phyloP scores from a whole-genome alignment of 495 filamentous ascomycete genomes.

The Alectoria sarmentosa region DNA sequence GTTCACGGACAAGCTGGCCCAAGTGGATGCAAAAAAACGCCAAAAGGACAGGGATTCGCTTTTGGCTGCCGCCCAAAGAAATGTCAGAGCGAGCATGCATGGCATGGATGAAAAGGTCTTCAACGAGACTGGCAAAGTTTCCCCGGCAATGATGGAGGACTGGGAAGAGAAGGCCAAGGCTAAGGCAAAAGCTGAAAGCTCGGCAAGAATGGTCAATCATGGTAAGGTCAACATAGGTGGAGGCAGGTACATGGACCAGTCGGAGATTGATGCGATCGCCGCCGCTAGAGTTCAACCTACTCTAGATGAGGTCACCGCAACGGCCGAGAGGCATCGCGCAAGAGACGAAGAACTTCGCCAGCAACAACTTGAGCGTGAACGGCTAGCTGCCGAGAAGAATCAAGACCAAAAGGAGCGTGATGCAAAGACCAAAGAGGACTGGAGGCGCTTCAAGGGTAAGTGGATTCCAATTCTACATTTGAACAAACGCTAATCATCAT shows the following conservation, averaged over 20 bases:
- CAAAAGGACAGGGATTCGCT: conserved; percentile 63
- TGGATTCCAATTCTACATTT: background rate
- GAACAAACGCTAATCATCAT: conserved; percentile 23
- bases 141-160: conserved; percentile 58
- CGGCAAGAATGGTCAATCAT: conserved; percentile 45
- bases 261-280: conserved; percentile 76
- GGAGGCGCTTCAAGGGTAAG: conserved; percentile 44
- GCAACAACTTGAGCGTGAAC: conserved; percentile 45
- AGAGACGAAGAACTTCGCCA: conserved; percentile 50
- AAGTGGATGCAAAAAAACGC: conserved; percentile 70
- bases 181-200: conserved; percentile 58
- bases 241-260: conserved; percentile 69
- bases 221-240: conserved; percentile 74
- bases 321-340: conserved; percentile 59
- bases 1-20: conserved; percentile 58
- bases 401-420: conserved; percentile 35
- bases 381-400: conserved; percentile 42
- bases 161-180: conserved; percentile 72
- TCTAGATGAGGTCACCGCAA: conserved; percentile 80
- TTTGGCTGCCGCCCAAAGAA: conserved; percentile 72
- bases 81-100: conserved; percentile 69
- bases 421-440: conserved; percentile 27
- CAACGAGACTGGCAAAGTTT: conserved; percentile 67
- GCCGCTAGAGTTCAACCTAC: conserved; percentile 75
- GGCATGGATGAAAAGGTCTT: conserved; percentile 75